These are phyloP conservation scores for Ophiocordyceps robertsii DNA, from an alignment of 2,329 filamentous ascomycete genomes.

Conservation along the genomic window DNA sequence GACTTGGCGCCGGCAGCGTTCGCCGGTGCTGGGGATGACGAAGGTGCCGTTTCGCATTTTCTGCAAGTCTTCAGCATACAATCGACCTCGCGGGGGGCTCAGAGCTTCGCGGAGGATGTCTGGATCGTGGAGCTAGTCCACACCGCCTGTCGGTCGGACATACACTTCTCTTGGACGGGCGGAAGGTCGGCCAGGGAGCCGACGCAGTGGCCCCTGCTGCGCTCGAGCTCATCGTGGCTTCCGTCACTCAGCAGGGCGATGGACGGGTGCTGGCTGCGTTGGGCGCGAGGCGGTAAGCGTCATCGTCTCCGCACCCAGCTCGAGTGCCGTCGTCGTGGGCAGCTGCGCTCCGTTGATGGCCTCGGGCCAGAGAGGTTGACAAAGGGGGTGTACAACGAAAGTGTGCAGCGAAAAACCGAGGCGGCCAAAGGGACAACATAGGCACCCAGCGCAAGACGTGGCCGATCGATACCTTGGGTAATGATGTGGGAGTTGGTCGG, in stretches of 20 bases:
- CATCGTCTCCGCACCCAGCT: too few relatives aligned
- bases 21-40: slow-evolving; percentile 74
- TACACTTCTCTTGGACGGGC: slow-evolving; percentile 33
- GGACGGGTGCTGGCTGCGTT: too few relatives aligned
- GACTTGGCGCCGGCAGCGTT: slow-evolving; percentile 68
- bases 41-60: slow-evolving; percentile 77
- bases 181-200: slow-evolving; percentile 26
- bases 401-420: too few relatives aligned
- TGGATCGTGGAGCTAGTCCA: not conserved
- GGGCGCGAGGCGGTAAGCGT: too few relatives aligned
- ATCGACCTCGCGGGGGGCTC: not conserved
- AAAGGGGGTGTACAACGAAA: too few relatives aligned
- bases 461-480: too few relatives aligned
- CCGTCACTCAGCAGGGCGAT: slow-evolving; percentile 1
- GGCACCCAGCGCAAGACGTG: too few relatives aligned
- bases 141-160: slow-evolving; percentile 7
- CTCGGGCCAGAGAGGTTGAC: too few relatives aligned
- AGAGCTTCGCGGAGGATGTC: not conserved
- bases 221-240: slow-evolving; percentile 28
- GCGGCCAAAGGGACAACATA: too few relatives aligned
- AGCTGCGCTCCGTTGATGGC: too few relatives aligned
- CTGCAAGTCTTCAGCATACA: slow-evolving; percentile 19
- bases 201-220: slow-evolving; percentile 15
- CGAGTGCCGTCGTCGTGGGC: too few relatives aligned
- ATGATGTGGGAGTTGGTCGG: too few relatives aligned